Percentiles rank a stretch among this genome's conserved stretches.
Conservation (phyloP, 2,329 filamentous ascomycete species). For the Fonsecaea monophora region DNA sequence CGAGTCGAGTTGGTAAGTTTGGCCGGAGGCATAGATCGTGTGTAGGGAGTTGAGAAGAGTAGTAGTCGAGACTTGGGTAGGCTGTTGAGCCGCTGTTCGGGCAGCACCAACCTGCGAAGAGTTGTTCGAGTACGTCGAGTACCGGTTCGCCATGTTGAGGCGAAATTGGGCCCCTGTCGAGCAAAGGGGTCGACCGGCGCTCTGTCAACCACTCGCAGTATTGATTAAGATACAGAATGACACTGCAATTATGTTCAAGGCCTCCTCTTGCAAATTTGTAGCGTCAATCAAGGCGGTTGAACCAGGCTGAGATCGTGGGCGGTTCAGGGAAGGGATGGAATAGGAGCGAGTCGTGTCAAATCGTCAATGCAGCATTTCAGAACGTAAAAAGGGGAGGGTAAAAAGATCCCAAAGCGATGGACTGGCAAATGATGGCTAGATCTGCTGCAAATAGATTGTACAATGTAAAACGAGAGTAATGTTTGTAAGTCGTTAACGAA, state of each 20-base stretch:
- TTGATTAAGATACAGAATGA: background rate
- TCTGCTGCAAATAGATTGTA: conserved; percentile 11
- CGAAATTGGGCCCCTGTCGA: conserved; percentile 31
- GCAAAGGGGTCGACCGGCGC: conserved; percentile 33
- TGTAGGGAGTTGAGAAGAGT: conserved; percentile 91
- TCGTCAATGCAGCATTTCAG: conserved; percentile 19
- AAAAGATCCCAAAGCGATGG: conserved; percentile 1
- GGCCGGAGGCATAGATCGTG: conserved; percentile 80
- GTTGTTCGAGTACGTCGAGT: conserved; percentile 67
- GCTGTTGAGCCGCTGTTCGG: conserved; percentile 67
- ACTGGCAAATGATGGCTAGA: background rate
- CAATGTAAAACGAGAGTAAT: conserved; percentile 20
- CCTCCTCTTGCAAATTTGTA: background rate
- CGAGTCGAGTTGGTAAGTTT: conserved; percentile 86
- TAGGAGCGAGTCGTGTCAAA: background rate
- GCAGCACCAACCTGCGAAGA: conserved; percentile 64
- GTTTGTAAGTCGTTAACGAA: background rate
- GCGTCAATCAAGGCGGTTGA: background rate
- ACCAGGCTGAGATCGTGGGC: background rate
- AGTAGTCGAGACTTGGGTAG: conserved; percentile 86
- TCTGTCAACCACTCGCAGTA: conserved; percentile 1
- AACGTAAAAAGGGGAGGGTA: conserved; percentile 3
- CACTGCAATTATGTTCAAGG: background rate
- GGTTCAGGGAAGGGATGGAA: conserved; percentile 11
- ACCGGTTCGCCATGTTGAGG: conserved; percentile 63